Base-by-base conservation (phyloP, 2,329 filamentous ascomycete species). In the Penicillium corylophilum region DNA sequence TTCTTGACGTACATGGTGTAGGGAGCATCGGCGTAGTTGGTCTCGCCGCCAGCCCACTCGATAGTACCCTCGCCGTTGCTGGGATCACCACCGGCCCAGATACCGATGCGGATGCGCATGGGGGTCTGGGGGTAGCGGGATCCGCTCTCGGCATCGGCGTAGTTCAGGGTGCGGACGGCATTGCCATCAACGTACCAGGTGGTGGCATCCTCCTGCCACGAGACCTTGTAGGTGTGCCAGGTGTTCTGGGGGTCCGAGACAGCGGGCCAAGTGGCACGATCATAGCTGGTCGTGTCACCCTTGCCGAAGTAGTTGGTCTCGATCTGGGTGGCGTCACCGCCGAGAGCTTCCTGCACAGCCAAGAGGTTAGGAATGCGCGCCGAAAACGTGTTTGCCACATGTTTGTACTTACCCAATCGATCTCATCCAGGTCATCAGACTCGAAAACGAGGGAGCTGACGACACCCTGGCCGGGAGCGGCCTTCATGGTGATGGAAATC, bases 281-380 rank as follows among this genome's bases (percentile, higher is more conserved):
- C 90, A 76, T 94, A 95, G 12, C 82, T 82, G 4, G 66, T 61
- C 0, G 89, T 91, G 63, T 90, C 82, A 49, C 93, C 94, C 75
- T 97, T 96, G 71, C 92, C 90, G 64, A 97, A 99, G 77, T 95
- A 99, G 75, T 99, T 97, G 64, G 87, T 89, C 74, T 97, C 91
- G 29, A 75, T 68, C 45, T 66, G 56, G 35, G 57, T 64, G 18
- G 60, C 66, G 45, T 70, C 63, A 23, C 68, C 64, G 42, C 73
- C 73, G 41, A 74, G 54, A 50, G 64, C 64, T 57, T 74, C 71
- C 71, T 72, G 53, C 56, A 39, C 2, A 23, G 39, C 39, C 29
- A 47, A 47, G 23, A 22, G 28, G 55, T 63, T 57, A 66, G 64
- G 23, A 93, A 85, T 72, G 92, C 18, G 79, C 80, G n/a, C 48